phyloP scores from a whole-genome alignment of 78 protist genomes.

The Dictyostelium brefeldianum region DNA sequence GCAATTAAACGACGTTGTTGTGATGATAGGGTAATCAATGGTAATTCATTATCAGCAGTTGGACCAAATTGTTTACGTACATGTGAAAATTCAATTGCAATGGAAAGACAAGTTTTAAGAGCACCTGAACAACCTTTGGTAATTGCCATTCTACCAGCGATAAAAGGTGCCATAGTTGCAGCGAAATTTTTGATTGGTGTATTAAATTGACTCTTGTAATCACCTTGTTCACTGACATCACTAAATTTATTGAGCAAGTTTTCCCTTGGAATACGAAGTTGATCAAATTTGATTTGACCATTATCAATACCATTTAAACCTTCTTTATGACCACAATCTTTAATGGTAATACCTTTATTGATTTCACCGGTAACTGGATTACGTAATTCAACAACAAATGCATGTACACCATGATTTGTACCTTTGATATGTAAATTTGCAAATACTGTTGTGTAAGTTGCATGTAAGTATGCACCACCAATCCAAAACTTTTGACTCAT shows the following conservation, averaged over 20 bases:
- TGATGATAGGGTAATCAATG: conserved; percentile 42
- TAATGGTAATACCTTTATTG: conserved; percentile 32
- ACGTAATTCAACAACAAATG: conserved; percentile 67
- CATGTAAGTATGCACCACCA: conserved; percentile 86
- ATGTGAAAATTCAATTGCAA: conserved; percentile 32
- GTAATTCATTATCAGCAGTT: conserved; percentile 17
- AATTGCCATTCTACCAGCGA: conserved; percentile 30
- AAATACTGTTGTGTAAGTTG: conserved; percentile 84
- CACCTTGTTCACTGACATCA: conserved; percentile 82
- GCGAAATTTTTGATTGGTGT: conserved; percentile 34
- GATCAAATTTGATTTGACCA: conserved; percentile 76
- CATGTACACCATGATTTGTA: conserved; percentile 86
- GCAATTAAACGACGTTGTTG: conserved; percentile 51
- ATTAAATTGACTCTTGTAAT: conserved; percentile 23
- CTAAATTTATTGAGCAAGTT: conserved; percentile 64
- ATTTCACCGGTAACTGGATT: neutral
- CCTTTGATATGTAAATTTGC: conserved; percentile 86
- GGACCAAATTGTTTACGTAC: conserved; percentile 81
- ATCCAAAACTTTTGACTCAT: conserved; percentile 93
- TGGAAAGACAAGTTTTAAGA: conserved; percentile 34
- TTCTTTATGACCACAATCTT: conserved; percentile 80
- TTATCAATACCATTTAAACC: conserved; percentile 87
- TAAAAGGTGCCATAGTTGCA: conserved; percentile 52
- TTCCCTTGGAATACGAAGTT: conserved; percentile 82
- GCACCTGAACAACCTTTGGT: conserved; percentile 21